Evolutionary conservation across 352 stramenopile genomes (phyloP), one percentile per base, ranked within the genome.

Genomic region (Pythium brassicae): DNA sequence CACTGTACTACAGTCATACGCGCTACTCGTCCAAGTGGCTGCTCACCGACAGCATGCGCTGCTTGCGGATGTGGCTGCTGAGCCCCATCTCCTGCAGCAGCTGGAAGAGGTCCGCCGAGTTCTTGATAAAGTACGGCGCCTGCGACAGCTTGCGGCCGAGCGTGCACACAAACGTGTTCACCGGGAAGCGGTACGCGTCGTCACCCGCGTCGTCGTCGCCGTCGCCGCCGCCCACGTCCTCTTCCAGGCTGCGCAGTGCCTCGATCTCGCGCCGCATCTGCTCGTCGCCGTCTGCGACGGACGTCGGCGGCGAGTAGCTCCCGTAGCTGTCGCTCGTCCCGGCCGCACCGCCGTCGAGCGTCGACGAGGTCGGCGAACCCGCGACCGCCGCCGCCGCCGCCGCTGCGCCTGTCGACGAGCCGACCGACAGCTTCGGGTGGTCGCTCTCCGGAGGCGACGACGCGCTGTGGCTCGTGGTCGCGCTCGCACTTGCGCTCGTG

Each of bases 91-190:
- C 83, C 57, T 92, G 83, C 50, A 92, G 58, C 20, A 92, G 56
- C 59, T 92, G 83, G 56, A 87, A 91, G 55, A 92, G 66, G 75
- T 92, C 83, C 3, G 79, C 83, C 17, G 83, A 90, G 58, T 92
- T 92, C 69, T 92, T 92, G 65, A 94, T 90, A 61, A 74, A 94
- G 62, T 94, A 94, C 8, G 84, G 83, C 40, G 84, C 84, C 56
- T 94, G 84, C 15, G 78, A 91, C 17, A 91, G 66, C 54, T 94
- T 94, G 39, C 83, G 72, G 6, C 84, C 81, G 34, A 94, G 64
- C 4, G 83, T 94, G 65, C 84, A 94, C 40, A 92, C 83, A 52
- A 94, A 94, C 4, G 84, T 92, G 42, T 92, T 90, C 8, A 94
- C 81, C 2, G 84, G 84, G 57, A 91, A 91, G 29, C 73, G 68